Percentiles rank a stretch among this genome's conserved stretches.
Evolutionary conservation across 2,329 filamentous ascomycete genomes (phyloP).

Genomic region (Monosporascus sp.): DNA sequence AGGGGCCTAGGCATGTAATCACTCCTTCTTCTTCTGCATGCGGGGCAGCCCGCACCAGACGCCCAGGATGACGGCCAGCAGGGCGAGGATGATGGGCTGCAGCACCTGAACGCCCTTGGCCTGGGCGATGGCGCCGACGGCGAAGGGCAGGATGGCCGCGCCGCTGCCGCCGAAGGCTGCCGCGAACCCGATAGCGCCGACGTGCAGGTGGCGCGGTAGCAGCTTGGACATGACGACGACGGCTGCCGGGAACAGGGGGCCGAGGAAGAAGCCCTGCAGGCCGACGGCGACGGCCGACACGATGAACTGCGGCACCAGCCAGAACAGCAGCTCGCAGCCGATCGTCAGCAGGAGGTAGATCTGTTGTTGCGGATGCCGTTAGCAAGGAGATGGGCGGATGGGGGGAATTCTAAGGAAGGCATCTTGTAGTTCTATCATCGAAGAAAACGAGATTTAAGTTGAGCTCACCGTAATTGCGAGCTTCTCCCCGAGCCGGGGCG

Average conservation of each 20-base stretch:
- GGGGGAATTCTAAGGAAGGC: neutral
- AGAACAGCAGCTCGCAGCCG: slow-evolving; percentile 67
- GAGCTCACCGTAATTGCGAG: slow-evolving; percentile 42
- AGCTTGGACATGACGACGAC: slow-evolving; percentile 65
- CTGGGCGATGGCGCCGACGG: slow-evolving; percentile 61
- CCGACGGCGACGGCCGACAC: slow-evolving; percentile 68
- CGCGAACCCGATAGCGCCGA: slow-evolving; percentile 71
- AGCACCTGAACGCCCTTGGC: slow-evolving; percentile 49
- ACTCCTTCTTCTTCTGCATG: slow-evolving; percentile 36
- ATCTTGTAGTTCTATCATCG: too few relatives aligned
- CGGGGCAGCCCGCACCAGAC: slow-evolving; percentile 43
- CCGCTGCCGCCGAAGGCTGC: slow-evolving; percentile 71
- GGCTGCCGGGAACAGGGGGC: slow-evolving; percentile 69
- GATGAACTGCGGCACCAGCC: slow-evolving; percentile 74
- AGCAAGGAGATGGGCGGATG: slow-evolving; percentile 3
- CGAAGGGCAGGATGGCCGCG: slow-evolving; percentile 61
- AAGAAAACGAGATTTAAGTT: neutral
- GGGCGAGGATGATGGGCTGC: slow-evolving; percentile 50
- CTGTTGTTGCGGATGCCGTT: slow-evolving; percentile 9
- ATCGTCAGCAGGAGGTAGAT: slow-evolving; percentile 62
- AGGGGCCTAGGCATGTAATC: neutral
- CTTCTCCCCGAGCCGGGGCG: slow-evolving; percentile 66
- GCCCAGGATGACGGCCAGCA: slow-evolving; percentile 38
- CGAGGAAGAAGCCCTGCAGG: slow-evolving; percentile 73
- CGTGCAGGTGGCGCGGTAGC: slow-evolving; percentile 68